Evolutionary conservation across 148 eudicot species (phyloP), one percentile per base, ranked within the genome.

Genomic region (Fagopyrum esculentum): DNA sequence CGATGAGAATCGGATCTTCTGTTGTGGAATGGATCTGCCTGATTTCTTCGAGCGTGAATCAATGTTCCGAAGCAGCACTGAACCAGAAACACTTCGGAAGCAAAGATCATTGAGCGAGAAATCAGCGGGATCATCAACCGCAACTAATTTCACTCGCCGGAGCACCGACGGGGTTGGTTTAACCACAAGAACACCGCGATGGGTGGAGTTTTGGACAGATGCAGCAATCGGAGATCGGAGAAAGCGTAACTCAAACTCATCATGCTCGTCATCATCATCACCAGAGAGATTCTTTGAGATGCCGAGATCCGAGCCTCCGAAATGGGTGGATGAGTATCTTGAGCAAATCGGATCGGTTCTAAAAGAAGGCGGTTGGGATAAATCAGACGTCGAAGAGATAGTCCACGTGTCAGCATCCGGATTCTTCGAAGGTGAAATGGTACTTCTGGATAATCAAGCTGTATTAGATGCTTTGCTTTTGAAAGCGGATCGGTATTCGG

Each of bases 401-500:
- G 86, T 86, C 6, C 84, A 85, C 74, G 97, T 95, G 69, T 85
- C 97, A 48, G 88, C 98, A 0, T 84, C 93, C 0, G 97, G 98
- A 2, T 88, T 95, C 80, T 92, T 95, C 47, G 89, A 84, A 0
- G 89, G 85, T 2, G 96, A 90, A 55, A 92, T 89, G 92, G 86
- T 92, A 7, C 69, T 90, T 29, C 45, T 87, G 44, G 98, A 95
- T 16, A 92, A 89, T 73, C 96, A 95, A 76, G 85, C 91, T 4
- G 89, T 95, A 3, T 54, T 92, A 3, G 97, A 95, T 59, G 97
- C 96, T 43, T 59, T 94, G 50, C 77, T 94, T 0, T 16, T 94
- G 60, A 92, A 94, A 81, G 89, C 92, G 75, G 93, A 89, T 77
- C 89, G 89, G 69, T 89, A 87, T 47, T 91, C 98, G 57, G 98